Conservation (phyloP, 2,329 filamentous ascomycete species). For the Fusarium heterosporum region DNA sequence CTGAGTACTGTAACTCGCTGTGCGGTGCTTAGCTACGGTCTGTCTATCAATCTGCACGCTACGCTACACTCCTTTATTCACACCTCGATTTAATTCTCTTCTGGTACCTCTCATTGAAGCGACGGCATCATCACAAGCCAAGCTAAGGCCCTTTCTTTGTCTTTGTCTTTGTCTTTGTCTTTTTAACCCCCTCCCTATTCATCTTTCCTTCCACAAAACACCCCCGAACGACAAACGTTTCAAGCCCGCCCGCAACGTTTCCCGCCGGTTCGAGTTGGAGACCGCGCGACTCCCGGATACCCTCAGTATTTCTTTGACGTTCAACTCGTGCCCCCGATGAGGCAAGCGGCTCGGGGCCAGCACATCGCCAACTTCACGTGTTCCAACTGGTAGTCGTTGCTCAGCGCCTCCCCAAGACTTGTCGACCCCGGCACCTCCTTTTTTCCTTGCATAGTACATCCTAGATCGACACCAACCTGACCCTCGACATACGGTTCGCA, state of each 20-base stretch:
- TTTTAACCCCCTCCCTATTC: constrained; percentile 6
- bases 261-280: constrained; percentile 33
- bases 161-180: no score
- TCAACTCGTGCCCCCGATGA: constrained; percentile 48
- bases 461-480: constrained; percentile 28
- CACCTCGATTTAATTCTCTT: constrained; percentile 24
- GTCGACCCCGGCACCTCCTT: constrained; percentile 22
- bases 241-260: constrained; percentile 29
- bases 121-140: constrained; percentile 15
- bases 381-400: constrained; percentile 45
- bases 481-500: constrained; percentile 36
- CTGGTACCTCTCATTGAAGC: constrained; percentile 32
- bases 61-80: constrained; percentile 37
- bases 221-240: constrained; percentile 36
- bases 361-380: constrained; percentile 51
- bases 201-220: constrained; percentile 16
- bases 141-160: constrained; percentile 29
- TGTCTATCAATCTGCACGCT: constrained; percentile 3
- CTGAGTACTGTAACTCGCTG: constrained; percentile 8
- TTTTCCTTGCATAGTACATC: constrained; percentile 8
- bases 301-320: constrained; percentile 18
- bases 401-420: constrained; percentile 11
- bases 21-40: background rate
- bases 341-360: constrained; percentile 56
- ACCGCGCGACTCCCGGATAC: constrained; percentile 23